These are phyloP conservation scores for Pseudopyricularia cyperi DNA, from an alignment of 2,329 filamentous ascomycete species.

Conservation along the genomic window DNA sequence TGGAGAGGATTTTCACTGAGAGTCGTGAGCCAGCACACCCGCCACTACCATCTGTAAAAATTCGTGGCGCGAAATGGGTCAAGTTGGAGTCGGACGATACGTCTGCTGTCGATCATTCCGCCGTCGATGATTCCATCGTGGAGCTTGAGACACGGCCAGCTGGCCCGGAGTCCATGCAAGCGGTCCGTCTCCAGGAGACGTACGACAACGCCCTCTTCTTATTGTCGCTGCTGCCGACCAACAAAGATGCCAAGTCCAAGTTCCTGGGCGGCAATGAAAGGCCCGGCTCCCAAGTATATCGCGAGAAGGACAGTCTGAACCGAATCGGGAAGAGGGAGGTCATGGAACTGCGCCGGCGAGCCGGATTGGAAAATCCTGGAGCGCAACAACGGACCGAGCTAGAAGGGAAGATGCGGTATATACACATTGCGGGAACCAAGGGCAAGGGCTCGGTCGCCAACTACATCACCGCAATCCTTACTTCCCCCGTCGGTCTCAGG, in stretches of 20 bases:
- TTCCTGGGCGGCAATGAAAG: constrained; percentile 27
- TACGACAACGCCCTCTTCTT: constrained; percentile 59
- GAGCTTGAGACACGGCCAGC: not conserved
- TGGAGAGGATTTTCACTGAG: not conserved
- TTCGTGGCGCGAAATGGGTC: not conserved
- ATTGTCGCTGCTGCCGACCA: constrained; percentile 67
- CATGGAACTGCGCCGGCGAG: constrained; percentile 60
- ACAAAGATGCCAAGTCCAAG: constrained; percentile 49
- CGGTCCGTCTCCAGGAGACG: constrained; percentile 8
- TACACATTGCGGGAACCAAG: constrained; percentile 89
- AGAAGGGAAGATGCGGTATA: constrained; percentile 28
- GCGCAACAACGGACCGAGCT: no score
- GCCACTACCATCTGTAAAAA: not conserved
- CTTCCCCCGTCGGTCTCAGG: constrained; percentile 5
- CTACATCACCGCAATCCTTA: constrained; percentile 68
- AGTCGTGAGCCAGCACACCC: not conserved
- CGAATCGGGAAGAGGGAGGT: constrained; percentile 69
- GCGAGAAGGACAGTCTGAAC: constrained; percentile 46
- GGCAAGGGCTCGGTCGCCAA: constrained; percentile 86
- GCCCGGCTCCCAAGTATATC: constrained; percentile 14
- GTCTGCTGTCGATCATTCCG: not conserved
- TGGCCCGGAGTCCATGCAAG: not conserved
- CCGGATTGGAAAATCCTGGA: constrained; percentile 51
- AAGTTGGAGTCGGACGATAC: not conserved
- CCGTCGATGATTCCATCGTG: not conserved